These are phyloP conservation scores for Kwoniella mangroviensis DNA, from an alignment of 768 basidiomycete species.

Conservation along the genomic window DNA sequence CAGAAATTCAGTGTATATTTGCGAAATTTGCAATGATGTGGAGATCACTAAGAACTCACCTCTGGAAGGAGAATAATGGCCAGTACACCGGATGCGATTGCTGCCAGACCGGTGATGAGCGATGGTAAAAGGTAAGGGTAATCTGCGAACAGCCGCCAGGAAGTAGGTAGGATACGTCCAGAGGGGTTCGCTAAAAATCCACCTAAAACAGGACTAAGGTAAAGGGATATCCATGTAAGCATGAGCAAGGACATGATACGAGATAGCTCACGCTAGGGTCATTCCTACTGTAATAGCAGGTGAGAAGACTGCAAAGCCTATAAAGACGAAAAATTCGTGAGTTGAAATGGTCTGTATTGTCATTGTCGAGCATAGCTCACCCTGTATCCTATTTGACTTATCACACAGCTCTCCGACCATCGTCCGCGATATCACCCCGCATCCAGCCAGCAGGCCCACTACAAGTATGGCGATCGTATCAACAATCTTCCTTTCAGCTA, in stretches of 20 bases:
- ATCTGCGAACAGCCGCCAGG: constrained; percentile 26
- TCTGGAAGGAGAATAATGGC: constrained; percentile 30
- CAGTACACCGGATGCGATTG: constrained; percentile 23
- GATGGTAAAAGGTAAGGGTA: constrained; percentile 47
- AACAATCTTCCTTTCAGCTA: neutral
- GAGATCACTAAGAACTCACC: constrained; percentile 12
- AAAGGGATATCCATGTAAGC: neutral
- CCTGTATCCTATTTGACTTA: constrained; percentile 39
- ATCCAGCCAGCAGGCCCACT: constrained; percentile 47
- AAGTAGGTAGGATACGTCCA: constrained; percentile 32
- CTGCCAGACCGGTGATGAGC: constrained; percentile 30
- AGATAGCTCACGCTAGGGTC: constrained; percentile 32
- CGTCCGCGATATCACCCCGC: constrained; percentile 42
- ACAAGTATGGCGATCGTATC: constrained; percentile 4
- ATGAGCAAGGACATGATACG: neutral
- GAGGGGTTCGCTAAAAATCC: constrained; percentile 43
- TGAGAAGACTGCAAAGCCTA: constrained; percentile 46
- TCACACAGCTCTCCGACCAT: constrained; percentile 48
- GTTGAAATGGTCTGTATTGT: neutral
- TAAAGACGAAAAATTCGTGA: neutral
- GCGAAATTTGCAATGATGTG: neutral
- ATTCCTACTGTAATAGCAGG: constrained; percentile 39
- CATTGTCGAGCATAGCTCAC: constrained; percentile 13
- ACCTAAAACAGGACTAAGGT: constrained; percentile 37
- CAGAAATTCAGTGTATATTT: no score